phyloP scores from a whole-genome alignment of 2,329 filamentous ascomycete species.

The Pestalotiopsis sp. region DNA sequence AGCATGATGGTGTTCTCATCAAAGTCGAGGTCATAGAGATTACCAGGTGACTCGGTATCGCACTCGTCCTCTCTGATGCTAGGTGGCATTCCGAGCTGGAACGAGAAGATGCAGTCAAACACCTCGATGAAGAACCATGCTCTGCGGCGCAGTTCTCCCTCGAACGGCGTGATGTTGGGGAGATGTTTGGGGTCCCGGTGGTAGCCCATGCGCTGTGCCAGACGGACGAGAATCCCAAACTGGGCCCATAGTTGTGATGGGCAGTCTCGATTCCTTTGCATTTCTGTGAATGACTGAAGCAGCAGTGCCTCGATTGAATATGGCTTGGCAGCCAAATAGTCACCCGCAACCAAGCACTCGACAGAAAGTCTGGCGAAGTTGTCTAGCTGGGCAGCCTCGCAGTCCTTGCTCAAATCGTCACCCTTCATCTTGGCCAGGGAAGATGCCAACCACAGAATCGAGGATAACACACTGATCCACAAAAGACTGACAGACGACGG shows the following conservation, averaged over 20 bases:
- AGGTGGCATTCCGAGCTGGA: slow-evolving; percentile 56
- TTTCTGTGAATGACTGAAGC: slow-evolving; percentile 45
- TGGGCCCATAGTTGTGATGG: slow-evolving; percentile 50
- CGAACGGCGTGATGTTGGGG: slow-evolving; percentile 47
- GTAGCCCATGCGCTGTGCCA: slow-evolving; percentile 56
- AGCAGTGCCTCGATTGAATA: slow-evolving; percentile 53
- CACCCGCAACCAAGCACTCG: slow-evolving; percentile 50
- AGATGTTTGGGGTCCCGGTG: slow-evolving; percentile 50
- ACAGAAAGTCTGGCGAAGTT: slow-evolving; percentile 40
- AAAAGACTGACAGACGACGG: slow-evolving; percentile 43
- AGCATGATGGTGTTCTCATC: slow-evolving; percentile 46
- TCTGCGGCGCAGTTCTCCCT: slow-evolving; percentile 54
- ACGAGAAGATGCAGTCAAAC: slow-evolving; percentile 51
- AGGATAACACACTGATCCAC: slow-evolving; percentile 55
- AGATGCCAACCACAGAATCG: slow-evolving; percentile 45
- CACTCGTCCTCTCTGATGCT: slow-evolving; percentile 49
- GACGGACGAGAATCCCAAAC: slow-evolving; percentile 47
- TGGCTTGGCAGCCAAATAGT: slow-evolving; percentile 47
- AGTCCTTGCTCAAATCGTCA: slow-evolving; percentile 24
- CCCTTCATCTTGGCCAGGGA: slow-evolving; percentile 37
- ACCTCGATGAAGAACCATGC: slow-evolving; percentile 51
- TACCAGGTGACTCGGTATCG: slow-evolving; percentile 48
- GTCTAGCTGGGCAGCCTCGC: slow-evolving; percentile 28
- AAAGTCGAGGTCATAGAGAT: slow-evolving; percentile 54
- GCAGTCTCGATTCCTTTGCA: slow-evolving; percentile 43